A percentile compares a stretch with the other conserved stretches of the same genome.
Conservation (phyloP, 2,329 filamentous ascomycete species). For the Cytospora piceicola region DNA sequence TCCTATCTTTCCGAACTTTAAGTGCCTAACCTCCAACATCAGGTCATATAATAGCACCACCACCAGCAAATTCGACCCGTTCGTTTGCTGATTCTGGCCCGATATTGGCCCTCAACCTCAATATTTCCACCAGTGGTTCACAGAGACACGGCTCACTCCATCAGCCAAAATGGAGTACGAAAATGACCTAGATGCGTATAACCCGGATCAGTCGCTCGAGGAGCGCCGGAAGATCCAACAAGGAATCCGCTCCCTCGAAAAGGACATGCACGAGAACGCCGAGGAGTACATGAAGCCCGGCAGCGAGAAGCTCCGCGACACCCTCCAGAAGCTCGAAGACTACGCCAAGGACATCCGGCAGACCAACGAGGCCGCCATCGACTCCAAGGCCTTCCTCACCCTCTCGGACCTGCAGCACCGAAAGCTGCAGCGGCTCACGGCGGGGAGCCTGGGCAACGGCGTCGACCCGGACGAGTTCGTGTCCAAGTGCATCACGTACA, state of each 20-base stretch:
- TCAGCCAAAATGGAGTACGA: conserved; percentile 34
- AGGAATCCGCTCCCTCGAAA: conserved; percentile 68
- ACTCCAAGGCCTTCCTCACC: conserved; percentile 82
- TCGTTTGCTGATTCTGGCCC: background rate
- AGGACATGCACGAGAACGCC: conserved; percentile 66
- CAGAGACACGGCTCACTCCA: background rate
- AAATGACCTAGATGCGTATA: conserved; percentile 59
- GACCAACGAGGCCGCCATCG: conserved; percentile 87
- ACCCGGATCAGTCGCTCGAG: conserved; percentile 80
- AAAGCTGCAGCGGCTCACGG: conserved; percentile 73
- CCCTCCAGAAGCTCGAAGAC: conserved; percentile 68
- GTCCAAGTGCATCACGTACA: conserved; percentile 85
- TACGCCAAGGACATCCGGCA: conserved; percentile 75
- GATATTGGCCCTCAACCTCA: background rate
- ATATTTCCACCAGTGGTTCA: background rate
- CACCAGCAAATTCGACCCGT: background rate
- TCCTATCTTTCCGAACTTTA: background rate
- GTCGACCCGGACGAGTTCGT: conserved; percentile 92
- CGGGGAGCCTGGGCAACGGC: conserved; percentile 73
- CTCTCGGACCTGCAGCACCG: conserved; percentile 80
- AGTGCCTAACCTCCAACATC: background rate
- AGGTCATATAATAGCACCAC: background rate
- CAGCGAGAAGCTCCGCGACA: conserved; percentile 66
- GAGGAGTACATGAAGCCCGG: conserved; percentile 71
- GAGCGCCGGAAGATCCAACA: conserved; percentile 73